Evolutionary conservation across 352 stramenopile genomes (phyloP), one percentile per base, ranked within the genome.

Genomic region (Globisporangium takayamanum): DNA sequence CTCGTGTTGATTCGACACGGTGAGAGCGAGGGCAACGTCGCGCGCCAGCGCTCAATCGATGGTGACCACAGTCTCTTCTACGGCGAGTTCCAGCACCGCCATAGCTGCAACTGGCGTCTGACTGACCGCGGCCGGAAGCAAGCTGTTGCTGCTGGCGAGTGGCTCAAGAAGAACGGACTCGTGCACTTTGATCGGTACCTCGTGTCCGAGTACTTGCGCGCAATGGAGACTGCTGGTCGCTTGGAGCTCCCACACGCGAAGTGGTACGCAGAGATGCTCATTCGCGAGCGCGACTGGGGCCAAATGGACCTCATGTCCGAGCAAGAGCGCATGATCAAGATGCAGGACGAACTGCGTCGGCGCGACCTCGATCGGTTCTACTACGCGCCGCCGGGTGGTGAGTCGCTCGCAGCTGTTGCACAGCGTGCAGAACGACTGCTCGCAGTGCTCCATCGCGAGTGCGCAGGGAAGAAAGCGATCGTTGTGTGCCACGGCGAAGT

Each of bases 241-340:
- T 76, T 96, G 65, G 69, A 80, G 42, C 68, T 96, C 8, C 80
- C 84, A 5, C 77, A 73, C 39, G 76, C 81, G 12, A 74, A 84
- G 36, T 96, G 87, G 87, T 94, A 92, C 63, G 83, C 85, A 0
- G 87, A 96, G 67, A 92, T 94, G 80, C 76, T 93, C 50, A 89
- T 94, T 47, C 81, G 87, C 20, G 87, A 96, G 68, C 86, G 87
- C 1, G 87, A 96, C 62, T 96, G 87, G 87, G 85, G 87, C 12
- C 78, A 90, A 20, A 94, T 93, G 85, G 87, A 96, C 60, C 76
- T 96, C 58, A 94, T 94, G 87, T 93, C 85, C 28, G 81, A 94
- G 64, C 76, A 89, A 59, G 84, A 95, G 54, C 81, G 86, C 36
- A 84, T 92, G 53, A 67, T 84, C 55, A 95, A 92, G 69, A 93